Conservation (phyloP, 257 asterid species). For the Jacaranda mimosifolia region DNA sequence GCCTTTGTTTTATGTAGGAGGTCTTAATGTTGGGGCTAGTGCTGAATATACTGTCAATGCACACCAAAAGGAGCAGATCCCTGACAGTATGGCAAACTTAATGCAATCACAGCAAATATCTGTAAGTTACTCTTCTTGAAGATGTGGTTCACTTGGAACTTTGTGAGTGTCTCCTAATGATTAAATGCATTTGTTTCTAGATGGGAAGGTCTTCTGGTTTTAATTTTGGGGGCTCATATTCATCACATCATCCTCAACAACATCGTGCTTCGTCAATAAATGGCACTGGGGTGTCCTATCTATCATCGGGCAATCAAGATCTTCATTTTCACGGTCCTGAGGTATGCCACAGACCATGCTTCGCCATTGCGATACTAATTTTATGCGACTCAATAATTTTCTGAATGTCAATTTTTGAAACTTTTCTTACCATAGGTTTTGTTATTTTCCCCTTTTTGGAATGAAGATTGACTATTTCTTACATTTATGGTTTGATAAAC, state of each 20-base stretch:
- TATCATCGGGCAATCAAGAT: slow-evolving; percentile 72
- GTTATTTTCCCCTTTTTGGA: background rate
- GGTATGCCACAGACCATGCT: slow-evolving; percentile 44
- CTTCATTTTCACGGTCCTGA: slow-evolving; percentile 80
- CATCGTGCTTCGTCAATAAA: slow-evolving; percentile 75
- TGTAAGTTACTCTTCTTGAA: slow-evolving; percentile 55
- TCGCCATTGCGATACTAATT: slow-evolving; percentile 10
- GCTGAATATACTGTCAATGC: slow-evolving; percentile 66
- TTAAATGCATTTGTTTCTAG: slow-evolving; percentile 51
- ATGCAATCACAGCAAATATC: slow-evolving; percentile 82
- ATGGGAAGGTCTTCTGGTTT: slow-evolving; percentile 84
- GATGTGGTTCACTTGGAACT: slow-evolving; percentile 29
- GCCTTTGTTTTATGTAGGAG: slow-evolving; percentile 41
- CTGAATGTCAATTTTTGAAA: background rate
- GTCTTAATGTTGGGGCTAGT: slow-evolving; percentile 60
- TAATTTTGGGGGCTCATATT: slow-evolving; percentile 71
- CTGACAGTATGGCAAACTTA: slow-evolving; percentile 68
- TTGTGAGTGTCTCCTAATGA: slow-evolving; percentile 31
- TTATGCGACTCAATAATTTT: slow-evolving; percentile 16
- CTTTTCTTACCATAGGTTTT: slow-evolving; percentile 14
- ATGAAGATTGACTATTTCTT: slow-evolving; percentile 2
- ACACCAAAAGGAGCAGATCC: slow-evolving; percentile 83
- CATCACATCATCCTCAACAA: slow-evolving; percentile 84
- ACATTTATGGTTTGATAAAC: slow-evolving; percentile 19
- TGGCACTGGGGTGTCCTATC: slow-evolving; percentile 70